phyloP scores from a whole-genome alignment of 495 filamentous ascomycete genomes.

The Gamarada debralockiae region DNA sequence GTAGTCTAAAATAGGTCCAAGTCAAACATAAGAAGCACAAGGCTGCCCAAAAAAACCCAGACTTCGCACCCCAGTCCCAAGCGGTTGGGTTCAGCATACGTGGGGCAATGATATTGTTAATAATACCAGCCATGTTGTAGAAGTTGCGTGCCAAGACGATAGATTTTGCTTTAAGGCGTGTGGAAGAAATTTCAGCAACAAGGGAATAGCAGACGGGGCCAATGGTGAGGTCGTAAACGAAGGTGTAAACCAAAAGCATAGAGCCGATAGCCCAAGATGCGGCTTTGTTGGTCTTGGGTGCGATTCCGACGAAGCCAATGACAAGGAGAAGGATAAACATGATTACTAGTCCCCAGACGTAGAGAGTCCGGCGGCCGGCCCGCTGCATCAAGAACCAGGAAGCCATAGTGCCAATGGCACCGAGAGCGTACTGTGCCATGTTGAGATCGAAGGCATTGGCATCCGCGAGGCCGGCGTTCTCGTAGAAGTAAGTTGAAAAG shows the following conservation, averaged over 20 bases:
- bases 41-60: slow-evolving; percentile 53
- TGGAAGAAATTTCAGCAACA: slow-evolving; percentile 53
- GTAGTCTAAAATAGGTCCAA: slow-evolving; percentile 55
- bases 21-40: slow-evolving; percentile 36
- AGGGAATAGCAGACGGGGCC: slow-evolving; percentile 57
- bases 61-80: slow-evolving; percentile 50
- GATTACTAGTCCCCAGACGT: slow-evolving; percentile 40
- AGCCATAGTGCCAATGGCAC: slow-evolving; percentile 43
- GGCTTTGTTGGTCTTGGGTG: slow-evolving; percentile 12
- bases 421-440: slow-evolving; percentile 45
- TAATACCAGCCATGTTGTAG: slow-evolving; percentile 45
- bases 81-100: slow-evolving; percentile 44
- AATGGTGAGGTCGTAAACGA: slow-evolving; percentile 53
- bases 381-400: slow-evolving; percentile 39
- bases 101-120: slow-evolving; percentile 41
- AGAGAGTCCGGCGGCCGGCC: slow-evolving; percentile 45
- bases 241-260: slow-evolving; percentile 47
- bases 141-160: slow-evolving; percentile 50
- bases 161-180: slow-evolving; percentile 47
- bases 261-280: slow-evolving; percentile 40
- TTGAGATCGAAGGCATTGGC: slow-evolving; percentile 41
- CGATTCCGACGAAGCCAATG: slow-evolving; percentile 31
- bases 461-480: slow-evolving; percentile 49
- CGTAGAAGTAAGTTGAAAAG: slow-evolving; percentile 59
- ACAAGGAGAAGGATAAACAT: slow-evolving; percentile 34